A percentile compares a stretch with the other conserved stretches of the same genome.
Conservation (phyloP, 1,284 basidiomycete genomes). For the Cutaneotrichosporon daszewskae region DNA sequence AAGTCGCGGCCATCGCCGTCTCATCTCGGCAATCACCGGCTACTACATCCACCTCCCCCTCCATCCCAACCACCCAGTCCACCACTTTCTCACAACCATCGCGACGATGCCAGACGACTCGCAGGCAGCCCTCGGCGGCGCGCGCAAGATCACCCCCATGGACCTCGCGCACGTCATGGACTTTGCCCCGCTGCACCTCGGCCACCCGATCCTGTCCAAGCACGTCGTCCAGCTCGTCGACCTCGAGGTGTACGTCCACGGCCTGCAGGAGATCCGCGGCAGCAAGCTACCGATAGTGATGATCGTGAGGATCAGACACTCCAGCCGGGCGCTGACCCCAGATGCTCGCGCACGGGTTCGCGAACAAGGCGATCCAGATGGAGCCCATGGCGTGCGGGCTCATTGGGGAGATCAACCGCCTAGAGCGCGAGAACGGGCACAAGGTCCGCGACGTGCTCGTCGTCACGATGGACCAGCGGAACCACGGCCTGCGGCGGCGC, state of each 20-base stretch:
- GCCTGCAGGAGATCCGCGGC: conserved; percentile 32
- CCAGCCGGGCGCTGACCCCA: conserved; percentile 3
- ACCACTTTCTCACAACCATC: too few species aligned
- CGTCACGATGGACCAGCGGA: conserved; percentile 57
- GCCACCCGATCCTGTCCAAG: conserved; percentile 10
- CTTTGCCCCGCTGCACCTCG: conserved; percentile 25
- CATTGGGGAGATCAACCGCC: conserved; percentile 21
- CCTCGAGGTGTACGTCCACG: conserved; percentile 31
- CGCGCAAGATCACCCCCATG: conserved; percentile 5
- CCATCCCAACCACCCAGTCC: too few species aligned
- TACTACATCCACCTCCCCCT: too few species aligned
- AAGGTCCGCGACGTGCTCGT: conserved; percentile 37
- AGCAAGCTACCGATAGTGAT: conserved; percentile 25
- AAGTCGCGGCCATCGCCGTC: too few species aligned
- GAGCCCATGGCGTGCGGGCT: conserved; percentile 31
- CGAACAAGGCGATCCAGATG: conserved; percentile 32
- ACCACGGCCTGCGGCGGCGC: conserved; percentile 59
- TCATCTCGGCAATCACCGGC: too few species aligned
- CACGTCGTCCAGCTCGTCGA: conserved; percentile 23
- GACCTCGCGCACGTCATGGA: conserved; percentile 18
- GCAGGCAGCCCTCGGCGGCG: too few species aligned
- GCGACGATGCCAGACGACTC: too few species aligned
- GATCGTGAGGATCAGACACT: conserved; percentile 22
- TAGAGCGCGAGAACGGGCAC: conserved; percentile 6
- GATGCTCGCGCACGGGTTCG: conserved; percentile 39